These are phyloP conservation scores for Sextonia rubra DNA, from an alignment of 164 flowering plant species.

Conservation along the genomic window DNA sequence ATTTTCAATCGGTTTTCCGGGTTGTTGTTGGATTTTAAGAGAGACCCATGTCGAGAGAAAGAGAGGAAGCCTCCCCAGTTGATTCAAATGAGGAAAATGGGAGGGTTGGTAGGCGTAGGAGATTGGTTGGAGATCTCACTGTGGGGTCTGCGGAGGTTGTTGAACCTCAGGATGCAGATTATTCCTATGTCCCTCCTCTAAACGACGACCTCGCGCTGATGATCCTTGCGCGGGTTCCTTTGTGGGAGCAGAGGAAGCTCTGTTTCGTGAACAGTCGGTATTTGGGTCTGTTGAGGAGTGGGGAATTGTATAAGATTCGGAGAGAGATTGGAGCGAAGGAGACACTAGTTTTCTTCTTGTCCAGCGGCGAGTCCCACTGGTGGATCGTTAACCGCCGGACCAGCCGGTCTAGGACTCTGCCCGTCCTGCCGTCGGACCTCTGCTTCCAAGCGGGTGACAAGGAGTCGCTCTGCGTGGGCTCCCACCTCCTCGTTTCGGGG, in stretches of 20 bases:
- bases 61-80: neutral
- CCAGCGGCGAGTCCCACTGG: conserved; percentile 60
- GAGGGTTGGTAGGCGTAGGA: neutral
- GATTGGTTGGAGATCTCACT: neutral
- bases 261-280: conserved; percentile 44
- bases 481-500: conserved; percentile 77
- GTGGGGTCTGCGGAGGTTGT: neutral
- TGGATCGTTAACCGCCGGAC: conserved; percentile 51
- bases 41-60: too few relatives aligned
- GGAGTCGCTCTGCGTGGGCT: conserved; percentile 73
- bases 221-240: conserved; percentile 58
- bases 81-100: neutral
- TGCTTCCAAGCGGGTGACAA: conserved; percentile 59
- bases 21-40: too few relatives aligned
- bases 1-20: neutral
- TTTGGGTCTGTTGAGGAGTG: conserved; percentile 33
- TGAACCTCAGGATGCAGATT: conserved; percentile 89
- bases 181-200: conserved; percentile 40
- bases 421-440: conserved; percentile 46
- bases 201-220: conserved; percentile 51
- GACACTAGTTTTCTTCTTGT: conserved; percentile 55
- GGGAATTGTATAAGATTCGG: conserved; percentile 56
- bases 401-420: conserved; percentile 41
- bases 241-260: conserved; percentile 55
- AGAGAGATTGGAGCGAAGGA: conserved; percentile 38